These are phyloP conservation scores for Nemania diffusa DNA, from an alignment of 2,329 filamentous ascomycete species.

Conservation along the genomic window DNA sequence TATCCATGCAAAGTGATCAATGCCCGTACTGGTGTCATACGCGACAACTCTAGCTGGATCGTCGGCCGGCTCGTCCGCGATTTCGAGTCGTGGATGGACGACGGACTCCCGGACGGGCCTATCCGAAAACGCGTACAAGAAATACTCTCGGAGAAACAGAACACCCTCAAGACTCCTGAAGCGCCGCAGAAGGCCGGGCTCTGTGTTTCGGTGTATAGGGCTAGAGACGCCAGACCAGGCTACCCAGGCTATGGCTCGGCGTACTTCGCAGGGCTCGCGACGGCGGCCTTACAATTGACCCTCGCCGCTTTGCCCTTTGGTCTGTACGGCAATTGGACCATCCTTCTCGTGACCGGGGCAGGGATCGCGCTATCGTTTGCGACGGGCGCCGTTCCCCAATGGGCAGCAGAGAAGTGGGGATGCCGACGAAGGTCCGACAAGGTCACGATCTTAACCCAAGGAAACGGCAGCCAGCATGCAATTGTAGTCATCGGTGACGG, in stretches of 20 bases:
- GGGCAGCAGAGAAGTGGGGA: slow-evolving; percentile 39
- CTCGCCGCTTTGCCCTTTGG: slow-evolving; percentile 32
- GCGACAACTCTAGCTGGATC: slow-evolving; percentile 35
- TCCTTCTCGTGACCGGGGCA: slow-evolving; percentile 29
- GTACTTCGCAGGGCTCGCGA: slow-evolving; percentile 23
- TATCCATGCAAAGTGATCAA: slow-evolving; percentile 30
- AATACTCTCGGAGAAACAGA: not conserved
- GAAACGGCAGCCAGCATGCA: slow-evolving; percentile 35
- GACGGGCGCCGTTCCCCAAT: slow-evolving; percentile 37
- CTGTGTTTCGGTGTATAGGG: not conserved
- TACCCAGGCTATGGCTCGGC: slow-evolving; percentile 8
- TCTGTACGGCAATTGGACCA: slow-evolving; percentile 33
- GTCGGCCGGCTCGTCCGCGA: slow-evolving; percentile 33
- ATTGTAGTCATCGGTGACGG: slow-evolving; percentile 31
- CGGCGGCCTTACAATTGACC: slow-evolving; percentile 27
- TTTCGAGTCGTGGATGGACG: slow-evolving; percentile 32
- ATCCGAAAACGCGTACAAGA: not conserved
- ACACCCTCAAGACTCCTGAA: not conserved
- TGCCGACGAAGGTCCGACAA: not conserved
- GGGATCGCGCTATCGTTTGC: slow-evolving; percentile 24
- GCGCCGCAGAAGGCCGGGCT: not conserved
- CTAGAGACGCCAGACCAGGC: slow-evolving; percentile 1
- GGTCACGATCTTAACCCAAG: slow-evolving; percentile 20
- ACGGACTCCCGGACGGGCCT: not conserved
- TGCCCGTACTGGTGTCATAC: slow-evolving; percentile 21